A percentile compares a stretch with the other conserved stretches of the same genome.
These are phyloP conservation scores for Peniophora sp. DNA, from an alignment of 1,284 basidiomycete genomes.

Conservation along the genomic window DNA sequence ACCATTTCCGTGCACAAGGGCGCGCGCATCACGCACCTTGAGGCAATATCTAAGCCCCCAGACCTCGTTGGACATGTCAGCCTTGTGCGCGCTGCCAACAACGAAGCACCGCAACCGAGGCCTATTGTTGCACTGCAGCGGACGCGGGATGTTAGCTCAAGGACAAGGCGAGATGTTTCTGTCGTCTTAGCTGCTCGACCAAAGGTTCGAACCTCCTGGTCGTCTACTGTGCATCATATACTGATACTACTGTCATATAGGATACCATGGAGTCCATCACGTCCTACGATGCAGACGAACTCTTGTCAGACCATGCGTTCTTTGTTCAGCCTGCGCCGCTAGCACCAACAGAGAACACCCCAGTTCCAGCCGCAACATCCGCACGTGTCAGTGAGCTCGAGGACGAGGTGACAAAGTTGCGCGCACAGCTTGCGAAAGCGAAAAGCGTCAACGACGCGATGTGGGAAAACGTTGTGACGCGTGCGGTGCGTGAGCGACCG, in stretches of 20 bases:
- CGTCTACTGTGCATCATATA: background rate
- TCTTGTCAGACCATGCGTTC: slow-evolving; percentile 53
- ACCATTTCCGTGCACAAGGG: slow-evolving; percentile 72
- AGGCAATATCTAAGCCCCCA: slow-evolving; percentile 73
- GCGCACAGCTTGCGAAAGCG: slow-evolving; percentile 68
- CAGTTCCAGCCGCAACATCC: slow-evolving; percentile 30
- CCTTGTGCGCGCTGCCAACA: slow-evolving; percentile 39
- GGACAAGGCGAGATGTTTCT: slow-evolving; percentile 61
- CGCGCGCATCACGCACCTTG: slow-evolving; percentile 64
- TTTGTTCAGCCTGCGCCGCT: slow-evolving; percentile 40
- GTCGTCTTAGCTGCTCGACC: slow-evolving; percentile 45
- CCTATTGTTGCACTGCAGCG: slow-evolving; percentile 64
- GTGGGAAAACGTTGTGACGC: slow-evolving; percentile 78
- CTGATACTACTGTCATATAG: slow-evolving; percentile 1
- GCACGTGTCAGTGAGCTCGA: slow-evolving; percentile 63
- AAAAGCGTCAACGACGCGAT: slow-evolving; percentile 83
- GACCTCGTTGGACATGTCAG: slow-evolving; percentile 77
- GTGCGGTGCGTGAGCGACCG: slow-evolving; percentile 27
- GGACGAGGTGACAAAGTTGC: slow-evolving; percentile 57
- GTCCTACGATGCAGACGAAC: slow-evolving; percentile 40
- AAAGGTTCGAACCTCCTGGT: slow-evolving; percentile 23
- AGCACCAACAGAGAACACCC: slow-evolving; percentile 9
- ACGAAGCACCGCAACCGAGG: slow-evolving; percentile 48
- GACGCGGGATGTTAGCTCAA: slow-evolving; percentile 55
- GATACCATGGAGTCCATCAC: slow-evolving; percentile 9